Conservation (phyloP, 2,329 filamentous ascomycete species). For the Massarina eburnea region DNA sequence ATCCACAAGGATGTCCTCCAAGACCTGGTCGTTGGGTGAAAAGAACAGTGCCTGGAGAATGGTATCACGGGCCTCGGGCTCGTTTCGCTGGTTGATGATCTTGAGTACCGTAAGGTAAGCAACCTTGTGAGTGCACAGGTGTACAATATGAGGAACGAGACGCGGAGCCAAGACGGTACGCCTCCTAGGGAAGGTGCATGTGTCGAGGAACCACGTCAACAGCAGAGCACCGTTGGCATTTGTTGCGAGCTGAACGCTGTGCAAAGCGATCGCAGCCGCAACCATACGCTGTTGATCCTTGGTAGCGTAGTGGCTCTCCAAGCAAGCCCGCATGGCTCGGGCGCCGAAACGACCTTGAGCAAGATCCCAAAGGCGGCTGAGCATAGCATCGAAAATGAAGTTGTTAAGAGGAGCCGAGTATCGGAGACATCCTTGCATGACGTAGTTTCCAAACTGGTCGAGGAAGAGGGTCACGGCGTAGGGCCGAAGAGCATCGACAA, state of each 20-base stretch:
- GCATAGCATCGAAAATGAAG: slow-evolving; percentile 98
- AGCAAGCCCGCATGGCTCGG: slow-evolving; percentile 91
- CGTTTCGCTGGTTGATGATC: slow-evolving; percentile 96
- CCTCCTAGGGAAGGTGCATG: slow-evolving; percentile 90
- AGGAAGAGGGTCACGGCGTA: slow-evolving; percentile 92
- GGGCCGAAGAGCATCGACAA: slow-evolving; percentile 79
- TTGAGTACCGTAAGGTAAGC: slow-evolving; percentile 96
- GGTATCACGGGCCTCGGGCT: slow-evolving; percentile 86
- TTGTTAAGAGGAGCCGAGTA: slow-evolving; percentile 88
- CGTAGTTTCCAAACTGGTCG: slow-evolving; percentile 98
- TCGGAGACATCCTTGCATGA: slow-evolving; percentile 92
- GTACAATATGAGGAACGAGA: slow-evolving; percentile 88
- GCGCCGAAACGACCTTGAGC: slow-evolving; percentile 92
- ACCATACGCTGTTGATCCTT: slow-evolving; percentile 96
- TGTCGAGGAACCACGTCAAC: slow-evolving; percentile 97
- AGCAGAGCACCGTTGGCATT: slow-evolving; percentile 94
- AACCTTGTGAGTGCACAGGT: slow-evolving; percentile 97
- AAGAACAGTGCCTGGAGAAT: slow-evolving; percentile 93
- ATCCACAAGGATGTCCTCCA: slow-evolving; percentile 89
- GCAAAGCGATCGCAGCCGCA: slow-evolving; percentile 90
- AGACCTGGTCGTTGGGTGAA: slow-evolving; percentile 77
- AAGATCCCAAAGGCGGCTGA: slow-evolving; percentile 90
- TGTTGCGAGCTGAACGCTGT: slow-evolving; percentile 93
- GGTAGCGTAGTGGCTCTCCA: slow-evolving; percentile 92
- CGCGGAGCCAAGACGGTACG: slow-evolving; percentile 89